These are phyloP conservation scores for Aspergillus carbonarius DNA, from an alignment of 2,329 filamentous ascomycete species.

Conservation along the genomic window DNA sequence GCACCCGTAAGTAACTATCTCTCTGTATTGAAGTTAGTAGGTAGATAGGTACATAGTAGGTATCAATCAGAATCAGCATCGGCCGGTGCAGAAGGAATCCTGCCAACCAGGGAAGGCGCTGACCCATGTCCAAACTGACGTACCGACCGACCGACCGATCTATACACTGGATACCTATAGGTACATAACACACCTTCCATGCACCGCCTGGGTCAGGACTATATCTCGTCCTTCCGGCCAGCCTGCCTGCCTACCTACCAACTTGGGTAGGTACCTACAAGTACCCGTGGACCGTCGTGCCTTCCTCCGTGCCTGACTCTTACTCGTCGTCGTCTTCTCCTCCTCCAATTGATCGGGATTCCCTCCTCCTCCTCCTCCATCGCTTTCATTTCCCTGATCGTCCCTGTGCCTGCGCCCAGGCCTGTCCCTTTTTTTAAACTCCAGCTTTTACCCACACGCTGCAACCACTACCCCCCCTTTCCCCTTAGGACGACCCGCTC, in stretches of 20 bases:
- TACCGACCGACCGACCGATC: neutral
- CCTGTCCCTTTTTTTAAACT: slow-evolving; percentile 19
- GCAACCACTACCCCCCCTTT: neutral
- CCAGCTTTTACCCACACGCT: slow-evolving; percentile 27
- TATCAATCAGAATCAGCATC: neutral
- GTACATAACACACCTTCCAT: neutral
- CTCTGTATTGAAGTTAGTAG: neutral
- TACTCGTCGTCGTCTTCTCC: slow-evolving; percentile 5
- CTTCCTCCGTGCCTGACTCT: neutral
- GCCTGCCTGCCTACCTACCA: neutral
- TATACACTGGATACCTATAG: neutral
- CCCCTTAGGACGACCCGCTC: slow-evolving; percentile 1
- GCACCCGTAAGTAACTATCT: neutral
- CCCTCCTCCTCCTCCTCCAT: slow-evolving; percentile 1
- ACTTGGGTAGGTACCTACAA: neutral
- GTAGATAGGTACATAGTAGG: neutral
- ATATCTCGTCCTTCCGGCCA: neutral
- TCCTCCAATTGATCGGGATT: slow-evolving; percentile 8
- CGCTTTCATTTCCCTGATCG: slow-evolving; percentile 18
- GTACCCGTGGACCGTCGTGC: neutral
- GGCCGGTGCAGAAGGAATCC: neutral
- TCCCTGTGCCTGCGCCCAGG: slow-evolving; percentile 21
- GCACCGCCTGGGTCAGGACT: neutral
- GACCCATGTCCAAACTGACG: neutral
- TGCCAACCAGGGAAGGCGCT: neutral